Base-by-base conservation (phyloP, 228 moss, liverwort and hornwort genomes). In the Sphagnum magellanicum region DNA sequence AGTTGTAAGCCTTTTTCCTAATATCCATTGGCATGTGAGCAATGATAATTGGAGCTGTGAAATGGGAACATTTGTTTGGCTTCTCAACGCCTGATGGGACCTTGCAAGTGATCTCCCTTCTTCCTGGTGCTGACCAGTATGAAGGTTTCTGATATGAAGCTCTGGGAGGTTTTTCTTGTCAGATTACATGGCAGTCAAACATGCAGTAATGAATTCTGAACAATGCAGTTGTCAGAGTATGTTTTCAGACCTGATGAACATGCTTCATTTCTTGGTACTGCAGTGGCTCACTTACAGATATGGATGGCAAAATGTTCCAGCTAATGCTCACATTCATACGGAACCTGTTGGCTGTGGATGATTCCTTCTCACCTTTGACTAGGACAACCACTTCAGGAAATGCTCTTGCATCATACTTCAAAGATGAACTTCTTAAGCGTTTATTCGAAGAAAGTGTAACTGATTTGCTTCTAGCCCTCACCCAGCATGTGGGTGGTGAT, bases 301-400 rank as follows among this genome's bases (percentile, higher is more conserved):
- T 84, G 70, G 98, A 98, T 69, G 92, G 98, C 63, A 98, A 89
- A 69, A 89, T 94, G 83, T 84, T 98, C 61, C 98, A 98, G 68
- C 78, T 98, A 63, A 86, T 93, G 67, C 93, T 98, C 67, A 94
- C 98, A 0, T 78, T 98, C 49, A 55, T 98, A 11, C 83, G 98
- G 70, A 98, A 98, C 73, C 81, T 98, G 61, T 70, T 98, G 49
- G 85, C 83, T 6, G 85, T 91, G 50, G 88, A 91, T 53, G 85
- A 90, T 13, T 74, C 76, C 48, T 79, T 75, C 50, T 88, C 88
- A 14, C 85, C 84, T 63, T 65, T 87, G 75, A 70, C 83, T 50
- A 55, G 80, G 69, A 83, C 77, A 67, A 81, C 88, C 16, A 65
- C 67, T 32, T 60, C 13, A 32, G 71, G 87, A 6, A 71, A 76